Base-by-base conservation (phyloP, 768 basidiomycete genomes). In the Hericium alpestre region DNA sequence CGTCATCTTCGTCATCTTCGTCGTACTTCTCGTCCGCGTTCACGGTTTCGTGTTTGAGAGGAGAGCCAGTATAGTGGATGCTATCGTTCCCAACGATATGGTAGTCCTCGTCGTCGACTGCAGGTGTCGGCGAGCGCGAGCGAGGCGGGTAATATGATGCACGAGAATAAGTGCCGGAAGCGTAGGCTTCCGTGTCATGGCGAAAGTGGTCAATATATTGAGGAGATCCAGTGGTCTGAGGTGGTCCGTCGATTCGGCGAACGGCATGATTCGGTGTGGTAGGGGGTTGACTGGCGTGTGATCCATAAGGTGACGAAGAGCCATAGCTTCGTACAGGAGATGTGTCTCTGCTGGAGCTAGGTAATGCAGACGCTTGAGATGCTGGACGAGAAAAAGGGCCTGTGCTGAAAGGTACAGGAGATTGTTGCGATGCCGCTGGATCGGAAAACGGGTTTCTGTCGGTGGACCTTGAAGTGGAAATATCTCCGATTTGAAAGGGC, bases 91-190 rank as follows among this genome's bases (percentile, higher is more conserved):
- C 79, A 5, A 79, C 76, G 18, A 84, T 73, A 57, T 74, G 76
- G 59, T 86, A 87, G 63, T 83, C 85, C 60, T 87, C 86, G 40
- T 87, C 86, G 53, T 87, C 86, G 3, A 78, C 77, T 9, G 82
- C 81, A 10, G 87, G 87, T 3, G 87, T 89, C 0, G 87, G 86
- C 2, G 87, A 90, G 22, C 87, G 81, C 18, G 87, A 89, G 51
- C 84, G 79, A 32, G 84, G 76, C 3, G 76, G 73, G 6, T 69
- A 71, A 62, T 75, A 78, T 1, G 74, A 69, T 37, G 76, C 70
- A 11, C 78, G 79, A 7, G 79, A 72, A 61, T 76, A 71, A 56
- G 76, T 75, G 7, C 83, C 86, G 0, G 86, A 84, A 9, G 87
- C 76, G 61, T 84, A 89, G 2, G 83, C 85, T 63, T 86, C 86